These are phyloP conservation scores for Pseudocercospora macadamiae DNA, from an alignment of 2,329 filamentous ascomycete species.

Conservation along the genomic window DNA sequence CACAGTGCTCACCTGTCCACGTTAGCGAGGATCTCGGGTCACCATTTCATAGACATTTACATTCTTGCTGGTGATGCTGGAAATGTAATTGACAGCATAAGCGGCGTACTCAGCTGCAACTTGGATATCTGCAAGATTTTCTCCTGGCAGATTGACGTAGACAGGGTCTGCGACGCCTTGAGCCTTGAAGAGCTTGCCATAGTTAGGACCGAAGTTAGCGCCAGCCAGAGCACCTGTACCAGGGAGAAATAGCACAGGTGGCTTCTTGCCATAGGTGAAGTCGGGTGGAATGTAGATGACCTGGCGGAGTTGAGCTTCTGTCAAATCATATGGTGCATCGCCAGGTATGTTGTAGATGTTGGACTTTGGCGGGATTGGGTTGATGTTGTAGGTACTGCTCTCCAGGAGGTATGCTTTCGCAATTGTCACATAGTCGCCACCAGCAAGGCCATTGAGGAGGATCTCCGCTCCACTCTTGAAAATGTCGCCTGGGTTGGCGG, in stretches of 20 bases:
- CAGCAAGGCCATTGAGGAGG: constrained; percentile 26
- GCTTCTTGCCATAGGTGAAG: constrained; percentile 49
- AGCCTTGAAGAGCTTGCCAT: constrained; percentile 51
- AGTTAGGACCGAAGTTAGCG: constrained; percentile 49
- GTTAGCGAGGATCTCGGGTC: neutral
- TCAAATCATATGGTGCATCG: constrained; percentile 55
- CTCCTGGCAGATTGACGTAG: constrained; percentile 58
- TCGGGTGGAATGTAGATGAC: constrained; percentile 56
- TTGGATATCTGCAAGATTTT: constrained; percentile 54
- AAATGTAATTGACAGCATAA: constrained; percentile 61
- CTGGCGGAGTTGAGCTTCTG: constrained; percentile 51
- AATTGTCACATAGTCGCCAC: constrained; percentile 25
- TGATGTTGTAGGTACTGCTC: constrained; percentile 34
- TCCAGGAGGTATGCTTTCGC: constrained; percentile 23
- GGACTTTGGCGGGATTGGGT: constrained; percentile 14
- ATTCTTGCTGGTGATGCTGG: constrained; percentile 42
- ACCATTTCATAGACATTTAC: constrained; percentile 12
- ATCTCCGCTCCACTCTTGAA: constrained; percentile 27
- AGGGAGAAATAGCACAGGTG: constrained; percentile 56
- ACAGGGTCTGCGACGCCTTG: constrained; percentile 52
- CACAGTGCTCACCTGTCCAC: constrained; percentile 46
- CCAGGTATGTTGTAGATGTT: constrained; percentile 18
- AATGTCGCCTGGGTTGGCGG: constrained; percentile 27
- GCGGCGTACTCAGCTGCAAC: constrained; percentile 58
- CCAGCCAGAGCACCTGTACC: constrained; percentile 56